Evolutionary conservation across 805 yeast genomes (phyloP), one percentile per base, ranked within the genome.

Genomic region (Starmerella sirachaensis): DNA sequence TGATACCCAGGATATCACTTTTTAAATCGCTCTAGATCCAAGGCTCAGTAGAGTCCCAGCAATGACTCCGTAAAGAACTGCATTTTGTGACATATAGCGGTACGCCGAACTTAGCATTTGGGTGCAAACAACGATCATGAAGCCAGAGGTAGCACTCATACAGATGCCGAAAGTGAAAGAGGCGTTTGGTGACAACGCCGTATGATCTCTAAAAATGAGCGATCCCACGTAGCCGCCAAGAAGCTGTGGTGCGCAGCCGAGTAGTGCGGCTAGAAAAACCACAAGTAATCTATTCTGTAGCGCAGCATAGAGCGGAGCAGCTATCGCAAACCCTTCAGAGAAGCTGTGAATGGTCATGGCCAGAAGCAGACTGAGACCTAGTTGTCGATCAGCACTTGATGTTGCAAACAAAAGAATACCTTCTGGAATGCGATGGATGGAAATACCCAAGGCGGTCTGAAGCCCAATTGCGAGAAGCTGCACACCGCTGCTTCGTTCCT

Each of bases 241-340:
- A 0, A 96, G 95, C 54, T 86, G 96, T 2, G 94, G 75, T 2
- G 74, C 64, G 0, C 88, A 86, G 4, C 95, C 96, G 13, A 88
- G 60, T 0, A 76, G 38, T 1, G 81, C 74, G 12, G 86, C 70
- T 6, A 78, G 68, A 0, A 66, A 45, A 9, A 84, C 61, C 0
- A 96, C 93, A 46, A 71, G 67, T 19, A 60, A 50, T 31, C 82
- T 64, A 1, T 73, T 67, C 29, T 71, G 64, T 45, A 88, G 64
- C 7, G 93, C 83, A 35, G 86, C 70, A 54, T 78, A 91, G 22
- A 88, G 63, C 0, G 97, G 97, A 31, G 86, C 64, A 11, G 94
- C 83, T 81, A 88, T 86, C 12, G 91, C 74, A 55, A 91, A 85
- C 0, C 97, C 98, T 57, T 88, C 98, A 17, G 86, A 78, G 48